phyloP scores from a whole-genome alignment of 2,329 filamentous ascomycete genomes.

The Trichoderma hamatum region DNA sequence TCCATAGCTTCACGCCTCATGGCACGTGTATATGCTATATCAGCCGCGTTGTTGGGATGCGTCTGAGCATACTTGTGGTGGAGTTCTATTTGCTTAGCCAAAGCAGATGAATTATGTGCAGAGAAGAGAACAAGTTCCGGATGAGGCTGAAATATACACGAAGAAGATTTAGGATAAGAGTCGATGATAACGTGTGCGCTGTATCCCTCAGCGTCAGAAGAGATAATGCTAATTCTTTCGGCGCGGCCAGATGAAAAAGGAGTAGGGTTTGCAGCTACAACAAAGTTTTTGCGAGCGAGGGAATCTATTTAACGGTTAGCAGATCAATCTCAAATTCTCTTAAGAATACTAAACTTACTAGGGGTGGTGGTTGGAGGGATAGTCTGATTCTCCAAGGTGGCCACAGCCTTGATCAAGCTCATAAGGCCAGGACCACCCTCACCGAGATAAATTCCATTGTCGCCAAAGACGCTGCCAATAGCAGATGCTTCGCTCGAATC shows the following conservation, averaged over 20 bases:
- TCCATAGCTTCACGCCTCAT: slow-evolving; percentile 6
- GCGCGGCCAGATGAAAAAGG: slow-evolving; percentile 41
- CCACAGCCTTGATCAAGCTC: slow-evolving; percentile 37
- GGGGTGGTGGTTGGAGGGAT: slow-evolving; percentile 36
- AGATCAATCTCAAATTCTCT: not conserved
- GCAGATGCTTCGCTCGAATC: not conserved
- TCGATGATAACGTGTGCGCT: slow-evolving; percentile 42
- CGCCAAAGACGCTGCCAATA: slow-evolving; percentile 1
- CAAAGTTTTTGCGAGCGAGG: slow-evolving; percentile 34
- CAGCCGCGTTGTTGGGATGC: slow-evolving; percentile 19
- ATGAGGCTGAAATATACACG: not conserved
- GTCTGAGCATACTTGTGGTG: slow-evolving; percentile 38
- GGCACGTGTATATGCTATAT: slow-evolving; percentile 21
- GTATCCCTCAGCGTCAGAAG: slow-evolving; percentile 42
- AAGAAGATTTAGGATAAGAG: not conserved
- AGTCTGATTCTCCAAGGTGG: slow-evolving; percentile 35
- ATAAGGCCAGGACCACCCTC: slow-evolving; percentile 37
- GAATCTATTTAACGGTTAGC: slow-evolving; percentile 29
- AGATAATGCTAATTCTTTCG: slow-evolving; percentile 37
- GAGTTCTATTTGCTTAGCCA: slow-evolving; percentile 18
- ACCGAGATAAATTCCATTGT: not conserved
- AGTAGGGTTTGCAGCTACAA: slow-evolving; percentile 38
- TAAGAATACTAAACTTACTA: not conserved
- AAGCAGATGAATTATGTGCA: slow-evolving; percentile 11
- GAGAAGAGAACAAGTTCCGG: slow-evolving; percentile 24